Evolutionary conservation across 345 rosid species (phyloP).

Genomic region (Citrus glauca): DNA sequence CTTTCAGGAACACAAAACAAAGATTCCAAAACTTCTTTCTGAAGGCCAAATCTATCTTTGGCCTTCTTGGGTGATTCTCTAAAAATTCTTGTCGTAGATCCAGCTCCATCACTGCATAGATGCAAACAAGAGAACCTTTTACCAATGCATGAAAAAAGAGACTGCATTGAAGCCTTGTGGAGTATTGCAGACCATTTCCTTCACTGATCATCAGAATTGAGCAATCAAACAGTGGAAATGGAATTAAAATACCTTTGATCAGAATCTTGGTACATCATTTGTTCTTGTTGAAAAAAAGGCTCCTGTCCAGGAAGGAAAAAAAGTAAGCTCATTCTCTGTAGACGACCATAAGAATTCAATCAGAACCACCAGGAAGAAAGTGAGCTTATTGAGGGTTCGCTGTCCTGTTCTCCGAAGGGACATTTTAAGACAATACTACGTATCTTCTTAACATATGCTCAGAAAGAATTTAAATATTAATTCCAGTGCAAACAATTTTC

Average conservation of each 20-base stretch:
- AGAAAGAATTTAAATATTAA: not conserved
- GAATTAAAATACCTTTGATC: constrained; percentile 28
- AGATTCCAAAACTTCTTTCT: constrained; percentile 46
- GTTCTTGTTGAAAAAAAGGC: constrained; percentile 5
- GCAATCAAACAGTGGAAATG: not conserved
- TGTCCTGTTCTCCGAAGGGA: not conserved
- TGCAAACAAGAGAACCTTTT: not conserved
- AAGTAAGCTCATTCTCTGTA: constrained; percentile 8
- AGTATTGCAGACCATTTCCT: not conserved
- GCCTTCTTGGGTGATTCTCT: constrained; percentile 10
- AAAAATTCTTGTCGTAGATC: not conserved
- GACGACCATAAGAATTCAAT: constrained; percentile 17
- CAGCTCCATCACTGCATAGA: constrained; percentile 34
- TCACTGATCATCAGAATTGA: not conserved
- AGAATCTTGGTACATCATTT: constrained; percentile 21
- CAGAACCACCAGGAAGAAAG: constrained; percentile 3
- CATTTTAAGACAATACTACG: not conserved
- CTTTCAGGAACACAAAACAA: constrained; percentile 38
- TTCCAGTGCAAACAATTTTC: not conserved
- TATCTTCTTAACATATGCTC: not conserved
- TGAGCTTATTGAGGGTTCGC: not conserved
- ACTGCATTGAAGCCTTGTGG: not conserved
- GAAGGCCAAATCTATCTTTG: constrained; percentile 30
- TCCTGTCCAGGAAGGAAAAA: constrained; percentile 9
- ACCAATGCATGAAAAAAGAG: not conserved